Conservation (phyloP, 768 basidiomycete genomes). For the Mycena galericulata region DNA sequence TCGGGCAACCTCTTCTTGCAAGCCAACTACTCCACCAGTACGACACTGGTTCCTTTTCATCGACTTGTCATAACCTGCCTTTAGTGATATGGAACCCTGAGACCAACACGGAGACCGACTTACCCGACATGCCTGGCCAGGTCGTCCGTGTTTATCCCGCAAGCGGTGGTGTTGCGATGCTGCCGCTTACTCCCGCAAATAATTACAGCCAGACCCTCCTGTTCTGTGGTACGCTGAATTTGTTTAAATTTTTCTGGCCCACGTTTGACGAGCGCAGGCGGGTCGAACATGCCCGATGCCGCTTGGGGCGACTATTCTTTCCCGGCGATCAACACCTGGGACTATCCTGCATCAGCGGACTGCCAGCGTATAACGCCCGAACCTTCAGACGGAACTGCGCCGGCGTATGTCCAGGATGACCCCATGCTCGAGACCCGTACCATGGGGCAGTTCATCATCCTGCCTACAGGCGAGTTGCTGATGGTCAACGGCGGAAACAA, state of each 20-base stretch:
- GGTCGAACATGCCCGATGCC: conserved; percentile 76
- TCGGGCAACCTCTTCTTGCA: conserved; percentile 87
- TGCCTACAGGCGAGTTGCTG: conserved; percentile 83
- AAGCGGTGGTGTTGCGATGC: conserved; percentile 89
- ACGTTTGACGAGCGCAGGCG: conserved; percentile 45
- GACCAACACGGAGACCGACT: conserved; percentile 66
- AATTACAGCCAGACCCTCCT: conserved; percentile 87
- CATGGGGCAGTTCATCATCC: conserved; percentile 93
- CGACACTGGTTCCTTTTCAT: conserved; percentile 9
- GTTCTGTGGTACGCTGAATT: conserved; percentile 74
- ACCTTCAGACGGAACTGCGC: conserved; percentile 72
- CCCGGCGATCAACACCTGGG: conserved; percentile 81
- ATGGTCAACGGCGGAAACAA: conserved; percentile 86
- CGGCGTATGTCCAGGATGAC: conserved; percentile 78
- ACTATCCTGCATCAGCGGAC: conserved; percentile 74
- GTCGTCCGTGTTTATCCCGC: conserved; percentile 91
- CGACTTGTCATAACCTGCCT: conserved; percentile 26
- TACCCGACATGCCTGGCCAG: conserved; percentile 79
- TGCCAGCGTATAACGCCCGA: conserved; percentile 92
- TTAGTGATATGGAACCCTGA: conserved; percentile 64
- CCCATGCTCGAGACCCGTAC: conserved; percentile 79
- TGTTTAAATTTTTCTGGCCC: too few species aligned
- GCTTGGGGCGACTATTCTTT: conserved; percentile 83
- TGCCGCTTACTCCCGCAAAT: conserved; percentile 91
- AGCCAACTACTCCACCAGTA: conserved; percentile 83